Evolutionary conservation across 1,139 yeast genomes (phyloP).

Genomic region (Wickerhamomyces sp.): DNA sequence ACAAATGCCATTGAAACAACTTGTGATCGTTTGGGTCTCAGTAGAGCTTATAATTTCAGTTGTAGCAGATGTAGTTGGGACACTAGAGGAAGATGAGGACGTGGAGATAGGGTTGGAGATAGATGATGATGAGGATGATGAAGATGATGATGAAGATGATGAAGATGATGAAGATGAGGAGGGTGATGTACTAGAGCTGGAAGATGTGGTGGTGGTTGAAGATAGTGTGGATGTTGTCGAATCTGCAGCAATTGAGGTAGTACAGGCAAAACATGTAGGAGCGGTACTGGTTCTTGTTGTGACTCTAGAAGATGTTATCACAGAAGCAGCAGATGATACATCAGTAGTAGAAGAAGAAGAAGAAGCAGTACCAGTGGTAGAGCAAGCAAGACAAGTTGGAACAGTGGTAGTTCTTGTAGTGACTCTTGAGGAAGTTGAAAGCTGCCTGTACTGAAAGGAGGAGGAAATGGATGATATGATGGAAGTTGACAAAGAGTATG

Average conservation of each 20-base stretch:
- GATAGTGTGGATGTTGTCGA: too few species aligned
- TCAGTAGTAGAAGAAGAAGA: not conserved
- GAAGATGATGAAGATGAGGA: too few species aligned
- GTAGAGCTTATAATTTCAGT: not conserved
- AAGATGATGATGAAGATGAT: too few species aligned
- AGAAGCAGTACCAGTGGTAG: not conserved
- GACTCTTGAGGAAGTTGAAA: not conserved
- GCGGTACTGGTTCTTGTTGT: not conserved
- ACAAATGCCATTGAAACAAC: not conserved
- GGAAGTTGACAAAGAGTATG: not conserved
- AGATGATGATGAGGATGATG: too few species aligned
- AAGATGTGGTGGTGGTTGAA: too few species aligned
- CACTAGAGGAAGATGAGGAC: not conserved
- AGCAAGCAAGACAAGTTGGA: not conserved
- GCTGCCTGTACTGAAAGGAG: not conserved
- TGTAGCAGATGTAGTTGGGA: not conserved
- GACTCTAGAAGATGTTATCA: not conserved
- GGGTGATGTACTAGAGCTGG: too few species aligned
- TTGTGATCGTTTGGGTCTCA: not conserved
- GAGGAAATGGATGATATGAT: not conserved
- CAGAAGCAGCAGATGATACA: not conserved
- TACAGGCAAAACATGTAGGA: not conserved
- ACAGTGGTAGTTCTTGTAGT: not conserved
- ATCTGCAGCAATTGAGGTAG: not conserved
- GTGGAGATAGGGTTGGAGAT: too few species aligned